A percentile compares a stretch with the other conserved stretches of the same genome.
Conservation (phyloP, 495 filamentous ascomycete species). For the Neurospora tetraspora region DNA sequence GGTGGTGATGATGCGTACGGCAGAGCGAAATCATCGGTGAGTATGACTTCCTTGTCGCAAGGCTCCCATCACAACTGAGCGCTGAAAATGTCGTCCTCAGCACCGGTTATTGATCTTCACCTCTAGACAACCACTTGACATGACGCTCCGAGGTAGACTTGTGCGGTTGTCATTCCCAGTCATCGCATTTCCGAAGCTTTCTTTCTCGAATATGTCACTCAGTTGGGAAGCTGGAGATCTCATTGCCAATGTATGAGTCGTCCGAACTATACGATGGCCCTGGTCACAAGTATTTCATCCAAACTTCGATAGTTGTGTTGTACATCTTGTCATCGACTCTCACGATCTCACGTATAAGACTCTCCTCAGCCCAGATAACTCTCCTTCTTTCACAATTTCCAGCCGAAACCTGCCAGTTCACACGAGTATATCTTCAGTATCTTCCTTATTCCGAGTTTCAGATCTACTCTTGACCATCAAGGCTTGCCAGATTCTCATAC, state of each 20-base stretch:
- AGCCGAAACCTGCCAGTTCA: too few species aligned
- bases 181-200: background rate
- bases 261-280: background rate
- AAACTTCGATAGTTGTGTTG: background rate
- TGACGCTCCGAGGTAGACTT: background rate
- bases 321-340: background rate
- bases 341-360: background rate
- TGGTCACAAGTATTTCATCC: background rate
- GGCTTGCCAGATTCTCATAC: too few species aligned
- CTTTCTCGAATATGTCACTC: background rate
- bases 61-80: too few species aligned
- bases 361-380: background rate
- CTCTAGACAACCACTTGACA: background rate
- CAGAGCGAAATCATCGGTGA: background rate
- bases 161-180: background rate
- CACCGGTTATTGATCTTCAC: background rate
- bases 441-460: too few species aligned
- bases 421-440: too few species aligned
- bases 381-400: background rate
- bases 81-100: too few species aligned
- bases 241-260: background rate
- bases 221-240: background rate
- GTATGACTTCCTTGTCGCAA: background rate
- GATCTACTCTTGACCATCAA: too few species aligned
- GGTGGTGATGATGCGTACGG: background rate